Conservation (phyloP, 331 rosid species). For the Ulmus americana region DNA sequence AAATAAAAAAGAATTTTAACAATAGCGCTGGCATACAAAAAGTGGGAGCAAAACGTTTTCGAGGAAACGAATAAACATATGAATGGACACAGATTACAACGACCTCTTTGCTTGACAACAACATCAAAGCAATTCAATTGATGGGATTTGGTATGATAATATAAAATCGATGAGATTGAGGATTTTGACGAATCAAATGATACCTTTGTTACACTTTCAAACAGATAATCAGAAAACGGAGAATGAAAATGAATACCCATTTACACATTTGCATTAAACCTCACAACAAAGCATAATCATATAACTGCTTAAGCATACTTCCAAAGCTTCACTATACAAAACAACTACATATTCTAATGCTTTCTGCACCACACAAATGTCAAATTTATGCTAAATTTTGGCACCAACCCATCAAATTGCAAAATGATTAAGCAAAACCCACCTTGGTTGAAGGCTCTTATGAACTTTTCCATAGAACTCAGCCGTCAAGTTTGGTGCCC, state of each 20-base stretch:
- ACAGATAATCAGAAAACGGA: background rate
- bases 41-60: background rate
- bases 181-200: background rate
- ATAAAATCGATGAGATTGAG: background rate
- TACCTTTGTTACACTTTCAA: background rate
- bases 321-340: background rate
- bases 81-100: too few species aligned
- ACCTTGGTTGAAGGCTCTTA: slow-evolving; percentile 58
- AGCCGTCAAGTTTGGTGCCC: slow-evolving; percentile 51
- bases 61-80: too few species aligned
- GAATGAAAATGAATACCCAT: background rate
- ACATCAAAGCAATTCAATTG: too few species aligned
- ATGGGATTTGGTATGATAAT: too few species aligned
- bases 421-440: slow-evolving; percentile 4
- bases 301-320: background rate
- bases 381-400: background rate
- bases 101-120: too few species aligned
- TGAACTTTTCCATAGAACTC: slow-evolving; percentile 69
- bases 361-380: background rate
- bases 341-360: background rate
- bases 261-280: background rate
- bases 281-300: too few species aligned
- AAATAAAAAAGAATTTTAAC: background rate
- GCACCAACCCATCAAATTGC: background rate
- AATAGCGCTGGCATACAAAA: background rate